Base-by-base conservation (phyloP, 2,329 filamentous ascomycete genomes). In the Rhynchosporium graminicola region DNA sequence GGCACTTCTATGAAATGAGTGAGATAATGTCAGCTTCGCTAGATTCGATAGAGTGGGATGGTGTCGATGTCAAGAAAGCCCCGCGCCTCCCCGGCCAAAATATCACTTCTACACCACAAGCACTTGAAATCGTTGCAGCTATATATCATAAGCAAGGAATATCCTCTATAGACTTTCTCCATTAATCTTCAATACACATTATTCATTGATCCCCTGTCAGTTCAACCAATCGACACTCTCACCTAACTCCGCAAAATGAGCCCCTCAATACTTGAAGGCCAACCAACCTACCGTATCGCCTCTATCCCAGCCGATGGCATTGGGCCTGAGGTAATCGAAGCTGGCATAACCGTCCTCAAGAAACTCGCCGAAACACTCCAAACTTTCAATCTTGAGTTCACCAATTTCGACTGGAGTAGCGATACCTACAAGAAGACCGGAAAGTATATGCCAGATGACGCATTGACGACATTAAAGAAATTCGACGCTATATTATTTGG, bases 291-390 rank as follows among this genome's bases (percentile, higher is more conserved):
- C 72, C 79, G 76, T 68, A 82, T 87, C 66, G 82, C 85, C 62
- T 82, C 84, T 29, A 86, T 88, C 64, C 82, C 86, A 7, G 84
- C 83, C 13, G 84, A 88, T 71, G 84, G 86, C 31, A 87, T 89
- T 57, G 85, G 86, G 33, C 78, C 79, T 1, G 85, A 88, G 72
- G 85, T 88, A n/a, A 80, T 87, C 38, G 76, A 80, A 33, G 84
- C 83, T 2, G 81, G 83, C 3, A 83, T 89, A 8, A 77, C 81
- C 47, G 88, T 87, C 0, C 75, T 91, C 57, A 79, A 85, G 65
- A 79, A 80, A 13, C 73, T 88, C 0, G 76, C 79, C 4, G 71
- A 78, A 40, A 77, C 80, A 1, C 76, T 86, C 1, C 78, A 82
- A 45, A 80, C 81, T 0, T 90, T 91, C 73, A 77, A 80, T 8